Conservation (phyloP, 1,139 yeast genomes). For the Magnusiomyces suaveolens region DNA sequence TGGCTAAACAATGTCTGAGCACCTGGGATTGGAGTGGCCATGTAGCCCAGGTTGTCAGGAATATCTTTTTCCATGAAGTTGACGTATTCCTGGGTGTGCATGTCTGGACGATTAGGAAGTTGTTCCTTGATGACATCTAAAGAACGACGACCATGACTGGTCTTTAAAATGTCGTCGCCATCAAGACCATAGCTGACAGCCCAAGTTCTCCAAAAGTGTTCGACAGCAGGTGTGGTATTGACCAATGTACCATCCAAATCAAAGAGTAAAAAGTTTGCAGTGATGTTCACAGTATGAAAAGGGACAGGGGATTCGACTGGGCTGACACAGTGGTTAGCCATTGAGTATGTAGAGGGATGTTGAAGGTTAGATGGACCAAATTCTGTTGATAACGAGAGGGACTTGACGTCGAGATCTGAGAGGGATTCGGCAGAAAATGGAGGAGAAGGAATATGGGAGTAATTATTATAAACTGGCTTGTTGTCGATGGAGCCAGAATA, state of each 20-base stretch:
- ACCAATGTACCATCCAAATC: constrained; percentile 84
- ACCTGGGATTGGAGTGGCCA: constrained; percentile 67
- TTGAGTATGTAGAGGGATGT: not conserved
- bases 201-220: constrained; percentile 69
- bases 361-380: not conserved
- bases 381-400: not conserved
- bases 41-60: constrained; percentile 61
- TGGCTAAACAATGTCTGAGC: constrained; percentile 51
- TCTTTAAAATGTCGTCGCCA: constrained; percentile 59
- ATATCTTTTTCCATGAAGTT: constrained; percentile 61
- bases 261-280: constrained; percentile 37
- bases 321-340: not conserved
- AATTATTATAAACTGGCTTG: not conserved
- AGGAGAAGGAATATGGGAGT: not conserved
- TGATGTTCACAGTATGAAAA: not conserved
- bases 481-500: not conserved
- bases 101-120: constrained; percentile 45
- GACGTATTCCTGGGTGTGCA: constrained; percentile 57
- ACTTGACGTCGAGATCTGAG: not conserved
- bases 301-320: not conserved
- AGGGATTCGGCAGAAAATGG: not conserved
- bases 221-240: constrained; percentile 72
- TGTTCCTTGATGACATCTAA: constrained; percentile 64
- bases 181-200: constrained; percentile 64
- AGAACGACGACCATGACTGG: constrained; percentile 78